Conservation (phyloP, 768 basidiomycete species). For the Mrakia hoshinonis region DNA sequence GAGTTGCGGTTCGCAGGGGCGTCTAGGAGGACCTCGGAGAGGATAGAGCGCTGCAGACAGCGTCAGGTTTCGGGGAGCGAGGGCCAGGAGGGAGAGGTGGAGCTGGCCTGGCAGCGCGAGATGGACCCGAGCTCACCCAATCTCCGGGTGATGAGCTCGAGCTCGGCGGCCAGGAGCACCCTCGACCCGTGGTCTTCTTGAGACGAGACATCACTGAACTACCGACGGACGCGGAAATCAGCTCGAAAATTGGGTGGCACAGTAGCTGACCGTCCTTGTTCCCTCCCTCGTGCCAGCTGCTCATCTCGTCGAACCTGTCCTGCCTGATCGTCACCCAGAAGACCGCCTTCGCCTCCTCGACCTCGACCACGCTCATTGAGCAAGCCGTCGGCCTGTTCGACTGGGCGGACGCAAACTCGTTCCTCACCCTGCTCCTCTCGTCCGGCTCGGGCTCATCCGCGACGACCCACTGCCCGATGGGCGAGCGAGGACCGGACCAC, state of each 20-base stretch:
- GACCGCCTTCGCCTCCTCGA: neutral
- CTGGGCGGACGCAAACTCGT: conserved; percentile 12
- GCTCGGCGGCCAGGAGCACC: neutral
- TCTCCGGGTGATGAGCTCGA: too few relatives aligned
- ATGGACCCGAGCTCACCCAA: too few relatives aligned
- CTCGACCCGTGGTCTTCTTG: neutral
- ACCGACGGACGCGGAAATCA: neutral
- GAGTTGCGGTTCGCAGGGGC: too few relatives aligned
- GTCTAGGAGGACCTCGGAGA: too few relatives aligned
- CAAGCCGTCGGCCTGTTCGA: conserved; percentile 11
- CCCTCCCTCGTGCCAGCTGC: neutral
- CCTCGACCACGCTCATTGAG: neutral
- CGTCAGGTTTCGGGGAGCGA: neutral
- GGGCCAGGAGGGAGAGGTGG: neutral
- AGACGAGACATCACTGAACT: neutral
- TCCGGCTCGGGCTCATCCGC: neutral
- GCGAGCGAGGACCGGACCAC: neutral
- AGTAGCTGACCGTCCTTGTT: neutral
- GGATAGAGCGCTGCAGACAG: too few relatives aligned
- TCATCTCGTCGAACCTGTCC: conserved; percentile 9
- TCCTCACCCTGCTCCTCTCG: conserved; percentile 4
- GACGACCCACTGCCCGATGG: neutral
- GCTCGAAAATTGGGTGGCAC: too few relatives aligned
- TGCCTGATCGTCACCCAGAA: conserved; percentile 8
- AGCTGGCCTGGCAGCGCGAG: too few relatives aligned